phyloP scores from a whole-genome alignment of 1,139 yeast species.

The Taphrina wiesneri region DNA sequence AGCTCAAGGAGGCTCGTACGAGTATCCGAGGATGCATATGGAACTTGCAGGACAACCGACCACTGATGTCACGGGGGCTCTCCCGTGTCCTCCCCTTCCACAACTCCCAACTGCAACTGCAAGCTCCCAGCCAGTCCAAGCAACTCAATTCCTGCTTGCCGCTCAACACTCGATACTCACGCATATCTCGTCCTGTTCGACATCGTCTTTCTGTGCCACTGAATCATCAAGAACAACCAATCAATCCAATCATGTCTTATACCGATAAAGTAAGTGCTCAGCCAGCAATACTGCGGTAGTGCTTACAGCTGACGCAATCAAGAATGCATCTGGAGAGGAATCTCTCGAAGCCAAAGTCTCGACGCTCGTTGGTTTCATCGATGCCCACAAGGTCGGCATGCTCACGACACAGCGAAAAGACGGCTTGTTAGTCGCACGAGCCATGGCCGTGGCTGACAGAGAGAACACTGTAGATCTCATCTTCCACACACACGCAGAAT shows the following conservation, averaged over 20 bases:
- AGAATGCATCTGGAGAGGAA: constrained; percentile 12
- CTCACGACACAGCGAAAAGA: constrained; percentile 32
- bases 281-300: background rate
- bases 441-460: constrained; percentile 47
- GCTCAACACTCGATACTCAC: background rate
- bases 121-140: background rate
- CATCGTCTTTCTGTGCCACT: too few relatives aligned
- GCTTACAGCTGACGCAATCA: background rate
- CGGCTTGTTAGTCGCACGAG: constrained; percentile 31
- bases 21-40: too few relatives aligned
- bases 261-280: background rate
- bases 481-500: constrained; percentile 38
- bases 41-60: background rate
- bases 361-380: constrained; percentile 18
- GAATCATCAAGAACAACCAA: background rate
- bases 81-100: background rate
- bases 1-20: too few relatives aligned
- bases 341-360: constrained; percentile 21
- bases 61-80: background rate
- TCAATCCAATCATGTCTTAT: constrained; percentile 11
- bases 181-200: too few relatives aligned
- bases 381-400: constrained; percentile 35
- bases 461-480: constrained; percentile 39
- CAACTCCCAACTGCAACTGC: background rate
- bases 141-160: background rate